Conservation (phyloP, 2,329 filamentous ascomycete genomes). For the Phialemonium atrogriseum region DNA sequence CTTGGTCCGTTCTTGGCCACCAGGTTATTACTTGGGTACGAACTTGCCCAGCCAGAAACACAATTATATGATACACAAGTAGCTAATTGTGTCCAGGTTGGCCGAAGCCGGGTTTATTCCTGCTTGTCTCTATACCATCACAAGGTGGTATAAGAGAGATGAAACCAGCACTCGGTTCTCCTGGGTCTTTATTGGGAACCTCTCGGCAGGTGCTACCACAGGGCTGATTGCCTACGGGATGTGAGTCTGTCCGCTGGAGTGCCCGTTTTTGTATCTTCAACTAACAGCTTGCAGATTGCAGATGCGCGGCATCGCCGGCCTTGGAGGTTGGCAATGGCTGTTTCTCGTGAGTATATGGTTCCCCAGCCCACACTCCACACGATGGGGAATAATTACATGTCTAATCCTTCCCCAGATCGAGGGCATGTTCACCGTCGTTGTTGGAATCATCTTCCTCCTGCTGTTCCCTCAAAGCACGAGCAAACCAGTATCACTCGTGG, state of each 20-base stretch:
- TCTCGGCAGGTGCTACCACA: conserved; percentile 27
- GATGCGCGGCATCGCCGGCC: conserved; percentile 20
- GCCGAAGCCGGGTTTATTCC: conserved; percentile 37
- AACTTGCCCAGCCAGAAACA: too few species aligned
- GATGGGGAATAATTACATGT: not conserved
- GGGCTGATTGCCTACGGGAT: conserved; percentile 35
- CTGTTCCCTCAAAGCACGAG: conserved; percentile 20
- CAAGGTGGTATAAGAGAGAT: conserved; percentile 36
- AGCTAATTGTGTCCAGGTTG: conserved; percentile 7
- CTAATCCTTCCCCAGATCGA: conserved; percentile 19
- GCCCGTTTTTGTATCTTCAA: not conserved
- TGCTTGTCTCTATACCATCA: conserved; percentile 37
- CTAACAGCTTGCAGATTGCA: conserved; percentile 15
- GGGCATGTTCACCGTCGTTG: conserved; percentile 26
- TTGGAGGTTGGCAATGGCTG: conserved; percentile 26
- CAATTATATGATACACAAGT: conserved; percentile 4
- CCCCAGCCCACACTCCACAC: not conserved
- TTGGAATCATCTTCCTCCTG: conserved; percentile 21
- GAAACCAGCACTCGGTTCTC: conserved; percentile 37
- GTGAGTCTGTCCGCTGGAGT: conserved; percentile 5
- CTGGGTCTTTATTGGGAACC: conserved; percentile 36
- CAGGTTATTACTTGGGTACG: conserved; percentile 26
- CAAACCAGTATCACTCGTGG: conserved; percentile 21
- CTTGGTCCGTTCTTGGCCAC: conserved; percentile 27
- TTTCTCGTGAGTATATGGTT: conserved; percentile 17